phyloP scores from a whole-genome alignment of 495 filamentous ascomycete genomes.

The Alectoria sarmentosa region DNA sequence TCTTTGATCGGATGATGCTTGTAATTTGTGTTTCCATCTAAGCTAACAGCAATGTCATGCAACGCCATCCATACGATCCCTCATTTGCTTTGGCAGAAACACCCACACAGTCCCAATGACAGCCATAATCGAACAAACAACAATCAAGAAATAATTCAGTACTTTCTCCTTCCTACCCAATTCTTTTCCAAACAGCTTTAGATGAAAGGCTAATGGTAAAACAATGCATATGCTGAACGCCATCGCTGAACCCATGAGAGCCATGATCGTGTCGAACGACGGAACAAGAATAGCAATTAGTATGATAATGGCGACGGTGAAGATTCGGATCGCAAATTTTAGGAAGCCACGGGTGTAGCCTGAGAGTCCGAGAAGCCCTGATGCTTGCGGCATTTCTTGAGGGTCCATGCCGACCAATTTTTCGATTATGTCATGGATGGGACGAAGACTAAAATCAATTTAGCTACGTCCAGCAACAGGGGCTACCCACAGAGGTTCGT shows the following conservation, averaged over 20 bases:
- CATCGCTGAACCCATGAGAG: slow-evolving; percentile 80
- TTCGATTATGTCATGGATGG: slow-evolving; percentile 80
- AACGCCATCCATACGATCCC: slow-evolving; percentile 22
- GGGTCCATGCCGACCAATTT: slow-evolving; percentile 65
- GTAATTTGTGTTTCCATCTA: background rate
- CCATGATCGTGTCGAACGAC: slow-evolving; percentile 89
- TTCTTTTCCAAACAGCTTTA: slow-evolving; percentile 85
- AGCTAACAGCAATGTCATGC: slow-evolving; percentile 1
- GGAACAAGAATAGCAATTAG: slow-evolving; percentile 74
- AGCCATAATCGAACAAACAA: slow-evolving; percentile 60
- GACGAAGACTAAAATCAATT: slow-evolving; percentile 52
- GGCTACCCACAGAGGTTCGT: slow-evolving; percentile 21
- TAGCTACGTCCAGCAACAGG: no score
- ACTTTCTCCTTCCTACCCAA: slow-evolving; percentile 57
- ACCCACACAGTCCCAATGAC: slow-evolving; percentile 77
- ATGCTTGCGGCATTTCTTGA: slow-evolving; percentile 40
- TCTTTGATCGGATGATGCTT: background rate
- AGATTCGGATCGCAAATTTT: slow-evolving; percentile 54
- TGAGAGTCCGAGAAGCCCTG: slow-evolving; percentile 45
- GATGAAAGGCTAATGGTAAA: slow-evolving; percentile 78
- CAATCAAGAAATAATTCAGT: slow-evolving; percentile 62
- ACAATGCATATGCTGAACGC: slow-evolving; percentile 95
- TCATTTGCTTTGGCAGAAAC: slow-evolving; percentile 61
- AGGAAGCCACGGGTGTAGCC: slow-evolving; percentile 50
- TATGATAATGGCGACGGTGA: slow-evolving; percentile 53